These are phyloP conservation scores for Serendipita sp. DNA, from an alignment of 768 basidiomycete species.

Conservation along the genomic window DNA sequence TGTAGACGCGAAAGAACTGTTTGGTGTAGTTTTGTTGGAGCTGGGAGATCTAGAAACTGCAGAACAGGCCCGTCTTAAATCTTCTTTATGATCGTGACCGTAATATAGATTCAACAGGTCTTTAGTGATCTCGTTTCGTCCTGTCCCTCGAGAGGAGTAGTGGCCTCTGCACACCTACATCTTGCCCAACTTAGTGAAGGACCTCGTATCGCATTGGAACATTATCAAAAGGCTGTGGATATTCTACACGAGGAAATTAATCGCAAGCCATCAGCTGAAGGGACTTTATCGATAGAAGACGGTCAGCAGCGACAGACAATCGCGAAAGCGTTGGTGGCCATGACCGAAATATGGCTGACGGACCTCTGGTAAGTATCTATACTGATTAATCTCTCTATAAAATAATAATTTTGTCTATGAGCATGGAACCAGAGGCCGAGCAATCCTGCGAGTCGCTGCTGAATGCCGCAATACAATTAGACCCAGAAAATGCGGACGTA, in stretches of 20 bases:
- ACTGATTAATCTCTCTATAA: not conserved
- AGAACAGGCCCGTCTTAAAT: slow-evolving; percentile 35
- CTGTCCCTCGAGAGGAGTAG: not conserved
- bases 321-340: slow-evolving; percentile 66
- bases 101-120: not conserved
- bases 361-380: slow-evolving; percentile 57
- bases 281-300: slow-evolving; percentile 20
- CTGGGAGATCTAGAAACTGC: slow-evolving; percentile 60
- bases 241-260: slow-evolving; percentile 52
- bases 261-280: slow-evolving; percentile 31
- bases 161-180: slow-evolving; percentile 71
- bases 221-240: slow-evolving; percentile 71
- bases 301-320: slow-evolving; percentile 48
- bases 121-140: not conserved
- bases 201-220: slow-evolving; percentile 50
- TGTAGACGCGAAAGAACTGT: slow-evolving; percentile 59
- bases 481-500: slow-evolving; percentile 63
- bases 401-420: slow-evolving; percentile 18
- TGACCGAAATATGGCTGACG: slow-evolving; percentile 96
- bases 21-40: slow-evolving; percentile 67
- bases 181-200: slow-evolving; percentile 76
- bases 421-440: slow-evolving; percentile 70
- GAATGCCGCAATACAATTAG: slow-evolving; percentile 50
- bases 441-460: slow-evolving; percentile 68
- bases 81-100: not conserved